Base-by-base conservation (phyloP, 1,284 basidiomycete genomes). In the Austroboletus niveus region DNA sequence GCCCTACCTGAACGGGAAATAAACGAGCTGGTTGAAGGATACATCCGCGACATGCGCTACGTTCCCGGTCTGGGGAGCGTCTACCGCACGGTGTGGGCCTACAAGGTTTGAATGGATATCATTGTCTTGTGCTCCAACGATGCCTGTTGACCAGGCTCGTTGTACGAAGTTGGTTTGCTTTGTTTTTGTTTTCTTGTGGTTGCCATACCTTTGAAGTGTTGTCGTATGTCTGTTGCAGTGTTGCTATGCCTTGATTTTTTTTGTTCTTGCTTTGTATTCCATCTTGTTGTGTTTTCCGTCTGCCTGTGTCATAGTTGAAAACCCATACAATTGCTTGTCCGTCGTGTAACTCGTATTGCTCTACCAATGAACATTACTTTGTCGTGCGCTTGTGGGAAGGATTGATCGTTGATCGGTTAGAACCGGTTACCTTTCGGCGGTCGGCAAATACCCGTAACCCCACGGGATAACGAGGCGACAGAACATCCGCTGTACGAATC, bases 21-120 rank as follows among this genome's bases (percentile, higher is more conserved):
- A 35, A 66, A 63, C 30, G 61, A 62, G 5, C 57, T 80, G 41
- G 63, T 77, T n/a, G 58, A 56, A 4, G 72, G 62, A n/a, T 77
- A 68, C 52, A 51, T 71, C 34, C 57, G 67, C 22, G 80, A 81
- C 52, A 57, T 81, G 54, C 60, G 67, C 47, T 60, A 47, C n/a
- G 69, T 74, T 5, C 61, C 53, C 5, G 79, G 78, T 1, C 61
- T 82, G 57, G 72, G 75, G 1, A 67, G 66, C 31, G 63, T 69
- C 8, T 75, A 75, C 57, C 66, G 72, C 54, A 70, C 72, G 4
- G 73, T 75, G 20, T 69, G 71, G 58, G 62, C 65, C 15, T 53
- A 57, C 32, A 71, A 56, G 54, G 53, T 57, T 15, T 69, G 50
- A 59, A 4, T 3, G 35, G n/a, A 36, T 36, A 14, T 14, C 35